Percentiles rank a stretch among this genome's conserved stretches.
phyloP scores from a whole-genome alignment of 345 rosid genomes.

The Kandelia obovata region DNA sequence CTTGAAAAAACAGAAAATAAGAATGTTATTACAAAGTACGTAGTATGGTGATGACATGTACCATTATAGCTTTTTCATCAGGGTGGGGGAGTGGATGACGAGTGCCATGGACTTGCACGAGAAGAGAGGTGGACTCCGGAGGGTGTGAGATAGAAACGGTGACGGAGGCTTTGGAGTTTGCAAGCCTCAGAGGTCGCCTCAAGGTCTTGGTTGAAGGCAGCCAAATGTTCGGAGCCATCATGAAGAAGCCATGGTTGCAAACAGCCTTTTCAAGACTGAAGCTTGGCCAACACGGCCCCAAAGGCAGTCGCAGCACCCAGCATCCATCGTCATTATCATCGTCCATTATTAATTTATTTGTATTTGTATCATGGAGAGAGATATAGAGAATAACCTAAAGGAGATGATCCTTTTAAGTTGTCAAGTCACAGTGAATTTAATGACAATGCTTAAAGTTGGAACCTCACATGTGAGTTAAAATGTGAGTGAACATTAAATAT shows the following conservation, averaged over 20 bases:
- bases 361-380: too few relatives aligned
- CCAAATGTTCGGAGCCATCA: conserved; percentile 56
- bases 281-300: conserved; percentile 8
- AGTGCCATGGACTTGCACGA: conserved; percentile 11
- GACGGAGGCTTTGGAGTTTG: conserved; percentile 14
- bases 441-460: too few relatives aligned
- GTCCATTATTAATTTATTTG: too few relatives aligned
- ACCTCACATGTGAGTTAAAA: too few relatives aligned
- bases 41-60: background rate
- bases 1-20: too few relatives aligned
- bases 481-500: too few relatives aligned
- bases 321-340: background rate
- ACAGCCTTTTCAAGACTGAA: conserved; percentile 42
- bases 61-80: conserved; percentile 25
- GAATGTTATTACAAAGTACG: too few relatives aligned
- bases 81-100: conserved; percentile 4
- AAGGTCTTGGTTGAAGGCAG: conserved; percentile 30
- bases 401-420: too few relatives aligned
- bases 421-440: too few relatives aligned
- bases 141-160: conserved; percentile 28
- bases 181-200: conserved; percentile 30
- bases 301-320: background rate
- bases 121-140: conserved; percentile 6
- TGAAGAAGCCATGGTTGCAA: conserved; percentile 55
- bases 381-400: too few relatives aligned